A percentile compares a stretch with the other conserved stretches of the same genome.
Conservation (phyloP, 352 stramenopile genomes). For the Lagenidium giganteum region DNA sequence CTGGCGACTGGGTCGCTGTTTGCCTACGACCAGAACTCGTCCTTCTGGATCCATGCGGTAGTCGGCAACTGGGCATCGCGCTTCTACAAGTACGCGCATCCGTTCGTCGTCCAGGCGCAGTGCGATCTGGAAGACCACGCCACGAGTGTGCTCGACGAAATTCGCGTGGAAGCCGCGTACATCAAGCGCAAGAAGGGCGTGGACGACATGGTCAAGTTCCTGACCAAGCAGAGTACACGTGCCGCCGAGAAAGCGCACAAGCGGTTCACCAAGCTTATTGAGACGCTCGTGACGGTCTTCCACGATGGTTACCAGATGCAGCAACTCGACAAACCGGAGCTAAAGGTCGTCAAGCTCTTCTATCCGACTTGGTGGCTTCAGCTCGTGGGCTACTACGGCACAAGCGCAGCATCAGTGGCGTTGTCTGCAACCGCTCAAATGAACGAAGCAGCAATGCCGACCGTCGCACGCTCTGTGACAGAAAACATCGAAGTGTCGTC, state of each 20-base stretch:
- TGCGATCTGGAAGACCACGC: constrained; percentile 47
- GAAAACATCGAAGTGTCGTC: no score
- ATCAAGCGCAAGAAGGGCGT: constrained; percentile 36
- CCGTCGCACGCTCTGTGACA: no score
- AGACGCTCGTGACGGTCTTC: constrained; percentile 67
- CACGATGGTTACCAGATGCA: constrained; percentile 76
- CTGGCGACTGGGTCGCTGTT: constrained; percentile 59
- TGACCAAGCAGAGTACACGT: constrained; percentile 59
- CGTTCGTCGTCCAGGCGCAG: constrained; percentile 54
- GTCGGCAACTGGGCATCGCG: constrained; percentile 81
- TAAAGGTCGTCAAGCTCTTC: constrained; percentile 57
- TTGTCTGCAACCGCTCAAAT: no score
- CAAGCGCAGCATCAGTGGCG: no score
- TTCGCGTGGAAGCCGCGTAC: constrained; percentile 29
- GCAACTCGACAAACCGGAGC: constrained; percentile 17
- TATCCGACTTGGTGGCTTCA: constrained; percentile 85
- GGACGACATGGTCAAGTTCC: constrained; percentile 38
- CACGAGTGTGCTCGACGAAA: constrained; percentile 23
- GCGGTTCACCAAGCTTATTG: constrained; percentile 57
- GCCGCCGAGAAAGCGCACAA: no score
- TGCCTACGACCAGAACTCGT: constrained; percentile 48
- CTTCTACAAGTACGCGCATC: constrained; percentile 68
- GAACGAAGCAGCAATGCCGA: no score
- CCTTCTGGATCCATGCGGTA: constrained; percentile 77
- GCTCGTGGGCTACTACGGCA: constrained; percentile 75